Base-by-base conservation (phyloP, 2,329 filamentous ascomycete genomes). In the Xylaria sp. region DNA sequence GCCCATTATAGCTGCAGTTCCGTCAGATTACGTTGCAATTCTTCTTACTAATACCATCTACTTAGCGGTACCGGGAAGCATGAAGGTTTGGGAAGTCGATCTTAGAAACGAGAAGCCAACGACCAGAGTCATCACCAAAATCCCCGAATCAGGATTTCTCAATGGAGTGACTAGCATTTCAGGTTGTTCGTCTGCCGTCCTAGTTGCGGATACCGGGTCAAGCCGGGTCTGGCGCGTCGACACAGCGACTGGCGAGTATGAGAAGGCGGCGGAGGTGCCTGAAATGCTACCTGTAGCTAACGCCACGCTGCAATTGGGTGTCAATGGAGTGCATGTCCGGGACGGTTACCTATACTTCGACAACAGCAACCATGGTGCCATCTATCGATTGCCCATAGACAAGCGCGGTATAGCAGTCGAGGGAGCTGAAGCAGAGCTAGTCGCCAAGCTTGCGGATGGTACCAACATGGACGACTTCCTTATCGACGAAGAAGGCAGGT, bases 211-310 rank as follows among this genome's bases (percentile, higher is more conserved):
- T 45, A 56, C 4, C 19, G 50, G 35, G 6, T 17, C 56, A 1
- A 46, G 25, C 6, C 45, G 19, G 19, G 59, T 65, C 45, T 65
- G 59, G 59, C 63, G 63, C 9, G 31, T 65, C 17, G 59, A 65
- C n/a, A 0, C 59, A 15, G 46, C 19, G 17, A 65, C 59, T 4
- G 63, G 63, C 55, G 19, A 25, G 31, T 65, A 65, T 28, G 55
- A 62, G 38, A 37, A 14, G 4, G 62, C 45, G 33, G 63, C 38
- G n/a, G 33, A 62, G 17, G 33, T 65, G 14, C 63, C 63, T 3
- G 59, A 65, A 53, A 65, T 65, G 63, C 1, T 45, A 37, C 8
- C 37, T 1, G 19, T 59, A 3, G 19, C 63, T 5, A 47, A 23
- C 19, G 53, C 59, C 8, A 25, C 49, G 2, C 11, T 56, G 14